Conservation (phyloP, 1,139 yeast species). For the Diutina scorzettiae region DNA sequence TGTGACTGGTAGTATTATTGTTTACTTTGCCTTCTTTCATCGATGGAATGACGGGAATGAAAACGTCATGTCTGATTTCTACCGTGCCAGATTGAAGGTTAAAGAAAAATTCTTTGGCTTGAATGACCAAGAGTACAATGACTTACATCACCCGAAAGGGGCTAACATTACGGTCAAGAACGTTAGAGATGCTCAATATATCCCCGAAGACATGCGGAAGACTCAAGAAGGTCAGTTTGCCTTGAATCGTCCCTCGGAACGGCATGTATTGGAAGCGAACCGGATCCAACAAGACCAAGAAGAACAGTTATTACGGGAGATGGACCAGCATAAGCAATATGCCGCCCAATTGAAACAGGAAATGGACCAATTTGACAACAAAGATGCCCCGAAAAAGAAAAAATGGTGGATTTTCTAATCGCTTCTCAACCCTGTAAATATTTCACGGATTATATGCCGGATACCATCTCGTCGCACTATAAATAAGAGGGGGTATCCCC, state of each 20-base stretch:
- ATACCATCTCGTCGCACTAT: neutral
- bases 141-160: conserved; percentile 37
- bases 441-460: neutral
- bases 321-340: conserved; percentile 24
- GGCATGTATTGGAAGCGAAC: conserved; percentile 69
- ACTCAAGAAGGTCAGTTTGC: conserved; percentile 37
- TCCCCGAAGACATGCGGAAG: conserved; percentile 26
- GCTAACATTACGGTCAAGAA: conserved; percentile 23
- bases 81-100: conserved; percentile 44
- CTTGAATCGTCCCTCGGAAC: conserved; percentile 57
- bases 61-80: conserved; percentile 58
- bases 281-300: conserved; percentile 59
- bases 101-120: conserved; percentile 46
- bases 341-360: conserved; percentile 24
- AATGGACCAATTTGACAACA: neutral
- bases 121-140: conserved; percentile 49
- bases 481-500: neutral
- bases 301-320: conserved; percentile 50
- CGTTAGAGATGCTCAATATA: conserved; percentile 32
- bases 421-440: neutral
- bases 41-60: conserved; percentile 83
- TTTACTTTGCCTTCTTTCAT: conserved; percentile 58
- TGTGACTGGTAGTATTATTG: conserved; percentile 31
- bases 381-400: conserved; percentile 10
- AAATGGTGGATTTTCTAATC: conserved; percentile 13